Conservation (phyloP, 805 yeast genomes). For the Cyberlindnera nakhonratchasimensis region DNA sequence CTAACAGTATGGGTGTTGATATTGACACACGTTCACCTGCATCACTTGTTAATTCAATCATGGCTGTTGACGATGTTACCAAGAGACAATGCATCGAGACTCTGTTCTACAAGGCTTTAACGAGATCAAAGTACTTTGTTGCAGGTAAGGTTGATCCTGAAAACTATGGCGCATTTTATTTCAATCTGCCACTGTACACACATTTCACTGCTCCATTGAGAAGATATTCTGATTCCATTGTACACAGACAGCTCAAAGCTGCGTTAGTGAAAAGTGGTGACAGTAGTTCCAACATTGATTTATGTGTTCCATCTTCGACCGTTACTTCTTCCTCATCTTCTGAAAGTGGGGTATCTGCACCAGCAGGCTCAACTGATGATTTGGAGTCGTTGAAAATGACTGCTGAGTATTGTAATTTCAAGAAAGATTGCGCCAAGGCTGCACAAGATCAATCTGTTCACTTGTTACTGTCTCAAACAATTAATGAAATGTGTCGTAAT, state of each 20-base stretch:
- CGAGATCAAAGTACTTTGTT: conserved; percentile 80
- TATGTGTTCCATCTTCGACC: conserved; percentile 1
- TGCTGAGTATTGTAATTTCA: conserved; percentile 92
- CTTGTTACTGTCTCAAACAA: conserved; percentile 75
- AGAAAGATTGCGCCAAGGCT: conserved; percentile 86
- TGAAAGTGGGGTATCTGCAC: conserved; percentile 1
- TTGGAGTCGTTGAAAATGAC: conserved; percentile 71
- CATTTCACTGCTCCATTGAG: conserved; percentile 92
- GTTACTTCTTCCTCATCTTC: conserved; percentile 5
- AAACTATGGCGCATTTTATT: conserved; percentile 72
- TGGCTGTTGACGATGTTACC: conserved; percentile 56
- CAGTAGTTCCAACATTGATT: conserved; percentile 3
- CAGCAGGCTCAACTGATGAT: conserved; percentile 39
- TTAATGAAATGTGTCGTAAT: conserved; percentile 63
- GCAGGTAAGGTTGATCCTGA: conserved; percentile 87
- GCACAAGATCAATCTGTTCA: conserved; percentile 97
- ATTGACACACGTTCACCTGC: conserved; percentile 75
- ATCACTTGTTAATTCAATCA: conserved; percentile 66
- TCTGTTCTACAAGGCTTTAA: conserved; percentile 73
- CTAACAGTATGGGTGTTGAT: conserved; percentile 59
- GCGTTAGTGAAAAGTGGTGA: conserved; percentile 37
- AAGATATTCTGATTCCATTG: conserved; percentile 88
- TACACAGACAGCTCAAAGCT: conserved; percentile 84
- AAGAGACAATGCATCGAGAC: conserved; percentile 76
- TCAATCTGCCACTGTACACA: conserved; percentile 81